These are phyloP conservation scores for Lactarius deliciosus DNA, from an alignment of 768 basidiomycete genomes.

Conservation along the genomic window DNA sequence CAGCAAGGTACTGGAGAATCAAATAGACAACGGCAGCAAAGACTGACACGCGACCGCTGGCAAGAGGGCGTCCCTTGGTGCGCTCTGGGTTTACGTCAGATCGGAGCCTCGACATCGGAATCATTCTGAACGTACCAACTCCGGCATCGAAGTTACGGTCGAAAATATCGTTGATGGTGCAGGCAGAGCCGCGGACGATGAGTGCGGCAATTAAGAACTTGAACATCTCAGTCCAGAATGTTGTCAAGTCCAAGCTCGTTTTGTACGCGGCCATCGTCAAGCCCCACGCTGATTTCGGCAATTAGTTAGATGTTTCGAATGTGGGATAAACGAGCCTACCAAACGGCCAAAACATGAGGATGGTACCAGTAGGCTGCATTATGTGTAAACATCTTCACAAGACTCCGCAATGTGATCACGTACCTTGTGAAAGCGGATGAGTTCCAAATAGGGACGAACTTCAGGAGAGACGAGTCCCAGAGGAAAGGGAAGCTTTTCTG, in stretches of 20 bases:
- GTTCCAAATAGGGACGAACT: slow-evolving; percentile 29
- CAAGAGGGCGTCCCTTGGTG: slow-evolving; percentile 26
- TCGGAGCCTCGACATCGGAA: not conserved
- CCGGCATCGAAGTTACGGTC: slow-evolving; percentile 36
- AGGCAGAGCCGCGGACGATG: slow-evolving; percentile 31
- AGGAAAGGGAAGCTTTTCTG: slow-evolving; percentile 29
- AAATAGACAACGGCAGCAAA: slow-evolving; percentile 29
- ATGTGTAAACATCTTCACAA: slow-evolving; percentile 1
- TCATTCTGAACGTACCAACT: slow-evolving; percentile 36
- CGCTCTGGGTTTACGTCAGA: slow-evolving; percentile 13
- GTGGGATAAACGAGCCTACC: slow-evolving; percentile 5
- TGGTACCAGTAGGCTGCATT: slow-evolving; percentile 25
- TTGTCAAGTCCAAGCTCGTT: slow-evolving; percentile 19
- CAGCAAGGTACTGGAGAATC: slow-evolving; percentile 27
- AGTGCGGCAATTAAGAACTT: slow-evolving; percentile 20
- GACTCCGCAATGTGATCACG: not conserved
- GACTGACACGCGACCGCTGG: slow-evolving; percentile 30
- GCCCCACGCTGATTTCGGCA: slow-evolving; percentile 28
- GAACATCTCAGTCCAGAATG: slow-evolving; percentile 22
- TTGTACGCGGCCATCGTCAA: slow-evolving; percentile 30
- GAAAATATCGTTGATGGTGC: slow-evolving; percentile 34
- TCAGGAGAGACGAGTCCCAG: slow-evolving; percentile 27
- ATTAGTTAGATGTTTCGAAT: not conserved
- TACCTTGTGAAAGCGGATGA: slow-evolving; percentile 28
- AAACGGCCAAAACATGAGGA: slow-evolving; percentile 26